phyloP scores from a whole-genome alignment of 345 rosid species.

The Durio zibethinus region DNA sequence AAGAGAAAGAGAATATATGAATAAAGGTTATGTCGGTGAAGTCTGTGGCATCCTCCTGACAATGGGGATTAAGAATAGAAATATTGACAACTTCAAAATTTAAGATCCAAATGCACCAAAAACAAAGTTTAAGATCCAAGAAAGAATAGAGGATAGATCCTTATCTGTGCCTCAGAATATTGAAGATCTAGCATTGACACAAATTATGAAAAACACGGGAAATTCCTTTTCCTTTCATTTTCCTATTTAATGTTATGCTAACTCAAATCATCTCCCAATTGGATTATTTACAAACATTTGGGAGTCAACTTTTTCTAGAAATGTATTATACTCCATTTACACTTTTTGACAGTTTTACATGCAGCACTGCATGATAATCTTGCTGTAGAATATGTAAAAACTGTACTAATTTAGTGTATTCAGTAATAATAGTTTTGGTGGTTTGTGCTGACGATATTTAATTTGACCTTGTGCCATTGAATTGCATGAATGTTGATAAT shows the following conservation, averaged over 20 bases:
- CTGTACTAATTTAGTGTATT: background rate
- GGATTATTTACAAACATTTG: conserved; percentile 25
- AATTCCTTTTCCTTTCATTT: background rate
- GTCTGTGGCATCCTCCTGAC: background rate
- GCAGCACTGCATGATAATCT: background rate
- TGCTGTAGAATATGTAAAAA: conserved; percentile 18
- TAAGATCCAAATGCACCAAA: conserved; percentile 4
- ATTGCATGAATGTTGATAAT: background rate
- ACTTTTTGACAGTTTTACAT: background rate
- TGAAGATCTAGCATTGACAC: conserved; percentile 10
- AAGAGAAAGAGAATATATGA: conserved; percentile 71
- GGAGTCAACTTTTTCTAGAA: conserved; percentile 19
- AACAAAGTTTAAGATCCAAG: conserved; percentile 6
- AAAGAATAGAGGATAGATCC: background rate
- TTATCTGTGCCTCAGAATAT: background rate
- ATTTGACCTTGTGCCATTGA: background rate
- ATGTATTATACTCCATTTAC: background rate
- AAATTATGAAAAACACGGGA: background rate
- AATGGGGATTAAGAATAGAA: conserved; percentile 14
- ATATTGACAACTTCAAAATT: conserved; percentile 13
- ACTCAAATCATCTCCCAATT: conserved; percentile 27
- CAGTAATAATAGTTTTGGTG: background rate
- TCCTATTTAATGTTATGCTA: background rate
- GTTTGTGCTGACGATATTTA: background rate
- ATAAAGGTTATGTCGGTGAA: conserved; percentile 26